Evolutionary conservation across 352 stramenopile genomes (phyloP).

Genomic region (Globisporangium radiosum): DNA sequence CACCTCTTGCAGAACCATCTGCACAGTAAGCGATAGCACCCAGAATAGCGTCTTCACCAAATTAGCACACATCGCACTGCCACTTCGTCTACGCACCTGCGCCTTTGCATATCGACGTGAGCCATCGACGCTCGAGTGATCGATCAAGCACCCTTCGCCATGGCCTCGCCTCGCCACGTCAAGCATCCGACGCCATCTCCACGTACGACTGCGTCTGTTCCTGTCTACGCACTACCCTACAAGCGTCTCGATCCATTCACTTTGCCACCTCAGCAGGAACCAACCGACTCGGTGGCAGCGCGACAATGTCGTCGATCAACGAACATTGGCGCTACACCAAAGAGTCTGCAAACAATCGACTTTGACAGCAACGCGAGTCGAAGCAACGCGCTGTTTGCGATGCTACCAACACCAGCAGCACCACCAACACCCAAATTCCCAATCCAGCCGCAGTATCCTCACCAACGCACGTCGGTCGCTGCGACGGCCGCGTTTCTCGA

Average conservation of each 20-base stretch:
- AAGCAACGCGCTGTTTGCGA: conserved; percentile 3
- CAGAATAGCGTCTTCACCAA: too few relatives aligned
- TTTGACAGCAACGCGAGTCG: background rate
- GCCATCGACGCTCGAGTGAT: too few relatives aligned
- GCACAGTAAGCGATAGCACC: too few relatives aligned
- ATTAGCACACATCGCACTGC: too few relatives aligned
- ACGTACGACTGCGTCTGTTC: background rate
- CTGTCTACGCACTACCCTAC: conserved; percentile 9
- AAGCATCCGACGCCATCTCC: conserved; percentile 5
- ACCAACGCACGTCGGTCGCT: conserved; percentile 6
- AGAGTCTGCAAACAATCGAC: conserved; percentile 9
- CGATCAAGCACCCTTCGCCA: background rate
- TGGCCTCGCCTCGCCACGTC: conserved; percentile 1
- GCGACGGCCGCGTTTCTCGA: conserved; percentile 21
- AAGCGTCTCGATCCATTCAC: conserved; percentile 9
- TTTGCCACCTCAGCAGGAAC: background rate
- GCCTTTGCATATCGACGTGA: too few relatives aligned
- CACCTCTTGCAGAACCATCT: too few relatives aligned
- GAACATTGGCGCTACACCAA: background rate
- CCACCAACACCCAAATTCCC: conserved; percentile 2
- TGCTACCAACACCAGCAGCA: conserved; percentile 1
- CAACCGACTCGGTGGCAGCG: background rate
- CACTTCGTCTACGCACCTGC: too few relatives aligned
- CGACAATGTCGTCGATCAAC: background rate
- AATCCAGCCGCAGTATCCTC: conserved; percentile 11